These are phyloP conservation scores for Eucalyptus polybractea DNA, from an alignment of 345 rosid species.

Conservation along the genomic window DNA sequence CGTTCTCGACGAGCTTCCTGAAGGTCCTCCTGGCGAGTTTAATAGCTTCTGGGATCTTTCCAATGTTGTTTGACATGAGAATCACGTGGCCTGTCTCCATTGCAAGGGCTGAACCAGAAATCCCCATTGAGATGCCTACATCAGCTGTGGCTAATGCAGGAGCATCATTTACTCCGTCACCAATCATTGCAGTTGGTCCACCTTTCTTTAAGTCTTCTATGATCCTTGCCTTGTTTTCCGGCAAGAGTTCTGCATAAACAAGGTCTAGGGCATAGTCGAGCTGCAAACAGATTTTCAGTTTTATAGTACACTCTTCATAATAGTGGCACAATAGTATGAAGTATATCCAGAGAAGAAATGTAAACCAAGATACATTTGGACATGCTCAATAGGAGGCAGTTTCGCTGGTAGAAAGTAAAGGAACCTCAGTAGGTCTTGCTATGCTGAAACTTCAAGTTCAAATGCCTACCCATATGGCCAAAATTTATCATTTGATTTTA, in stretches of 20 bases:
- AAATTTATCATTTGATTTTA: too few species aligned
- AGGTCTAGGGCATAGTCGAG: slow-evolving; percentile 42
- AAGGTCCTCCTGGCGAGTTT: slow-evolving; percentile 37
- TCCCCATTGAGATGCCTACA: slow-evolving; percentile 80
- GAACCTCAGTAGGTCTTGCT: too few species aligned
- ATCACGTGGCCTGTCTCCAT: slow-evolving; percentile 66
- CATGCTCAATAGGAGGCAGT: neutral
- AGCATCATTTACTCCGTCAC: slow-evolving; percentile 86
- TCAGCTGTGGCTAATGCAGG: slow-evolving; percentile 79
- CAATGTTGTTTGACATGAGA: slow-evolving; percentile 68
- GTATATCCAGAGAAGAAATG: neutral
- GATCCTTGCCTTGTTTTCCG: slow-evolving; percentile 51
- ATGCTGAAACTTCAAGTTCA: too few species aligned
- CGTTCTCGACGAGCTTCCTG: slow-evolving; percentile 51
- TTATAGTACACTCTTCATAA: neutral
- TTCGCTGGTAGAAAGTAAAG: too few species aligned
- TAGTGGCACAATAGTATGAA: neutral
- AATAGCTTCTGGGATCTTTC: slow-evolving; percentile 57
- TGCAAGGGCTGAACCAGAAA: slow-evolving; percentile 76
- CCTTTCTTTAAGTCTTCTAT: slow-evolving; percentile 30
- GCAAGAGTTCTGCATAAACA: slow-evolving; percentile 60
- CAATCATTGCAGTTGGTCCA: slow-evolving; percentile 67
- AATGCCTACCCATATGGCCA: too few species aligned
- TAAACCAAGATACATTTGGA: neutral
- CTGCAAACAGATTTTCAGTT: slow-evolving; percentile 17